Percentiles rank a stretch among this genome's conserved stretches.
Conservation (phyloP, 441 rosid species). For the Theobroma grandiflorum region DNA sequence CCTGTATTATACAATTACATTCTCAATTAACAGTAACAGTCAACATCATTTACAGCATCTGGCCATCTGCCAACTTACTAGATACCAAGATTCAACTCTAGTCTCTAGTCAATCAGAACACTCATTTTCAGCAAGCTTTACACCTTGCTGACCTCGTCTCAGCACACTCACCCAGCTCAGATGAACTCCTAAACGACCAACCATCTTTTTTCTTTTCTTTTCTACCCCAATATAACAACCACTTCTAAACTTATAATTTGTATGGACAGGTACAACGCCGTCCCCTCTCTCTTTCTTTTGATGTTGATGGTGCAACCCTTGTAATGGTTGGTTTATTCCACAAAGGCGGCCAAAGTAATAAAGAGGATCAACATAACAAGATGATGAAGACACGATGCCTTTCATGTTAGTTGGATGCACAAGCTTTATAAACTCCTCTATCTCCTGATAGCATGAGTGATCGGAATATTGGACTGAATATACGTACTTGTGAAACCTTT, state of each 20-base stretch:
- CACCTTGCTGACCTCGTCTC: constrained; percentile 45
- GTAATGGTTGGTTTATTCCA: constrained; percentile 43
- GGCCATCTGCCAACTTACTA: constrained; percentile 7
- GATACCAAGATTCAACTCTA: neutral
- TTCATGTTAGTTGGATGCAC: constrained; percentile 64
- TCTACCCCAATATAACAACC: constrained; percentile 17
- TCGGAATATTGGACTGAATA: constrained; percentile 77
- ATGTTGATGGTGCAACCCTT: constrained; percentile 30
- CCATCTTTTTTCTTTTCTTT: constrained; percentile 38
- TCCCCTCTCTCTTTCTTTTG: constrained; percentile 31
- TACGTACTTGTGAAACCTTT: constrained; percentile 54
- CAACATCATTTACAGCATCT: constrained; percentile 14
- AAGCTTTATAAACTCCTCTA: constrained; percentile 65
- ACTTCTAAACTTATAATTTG: constrained; percentile 30
- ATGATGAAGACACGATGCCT: constrained; percentile 75
- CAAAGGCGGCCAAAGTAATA: constrained; percentile 65
- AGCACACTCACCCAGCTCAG: constrained; percentile 33
- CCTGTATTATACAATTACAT: neutral
- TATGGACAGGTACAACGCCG: constrained; percentile 29
- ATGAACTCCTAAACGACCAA: constrained; percentile 29
- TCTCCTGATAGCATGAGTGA: constrained; percentile 76
- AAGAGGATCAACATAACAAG: constrained; percentile 67
- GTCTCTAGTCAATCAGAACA: constrained; percentile 35
- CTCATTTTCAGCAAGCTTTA: constrained; percentile 43
- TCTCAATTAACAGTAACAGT: constrained; percentile 5